Percentiles rank a stretch among this genome's conserved stretches.
phyloP scores from a whole-genome alignment of 2,329 filamentous ascomycete species.

The Proliferodiscus dingleyae region DNA sequence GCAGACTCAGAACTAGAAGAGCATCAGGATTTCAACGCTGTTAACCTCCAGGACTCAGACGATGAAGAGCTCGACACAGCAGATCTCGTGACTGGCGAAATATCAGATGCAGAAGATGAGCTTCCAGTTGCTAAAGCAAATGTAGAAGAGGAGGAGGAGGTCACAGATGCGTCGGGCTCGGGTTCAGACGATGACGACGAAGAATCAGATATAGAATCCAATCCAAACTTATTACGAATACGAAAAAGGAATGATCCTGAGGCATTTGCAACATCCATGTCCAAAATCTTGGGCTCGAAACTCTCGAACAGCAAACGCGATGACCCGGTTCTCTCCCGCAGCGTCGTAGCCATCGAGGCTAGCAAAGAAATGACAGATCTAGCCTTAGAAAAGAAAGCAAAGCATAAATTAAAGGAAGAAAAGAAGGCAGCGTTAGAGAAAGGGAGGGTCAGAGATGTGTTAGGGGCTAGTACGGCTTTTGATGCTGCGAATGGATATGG shows the following conservation, averaged over 20 bases:
- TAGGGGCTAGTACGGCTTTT: conserved; percentile 53
- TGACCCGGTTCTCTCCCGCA: conserved; percentile 89
- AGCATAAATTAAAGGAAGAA: conserved; percentile 72
- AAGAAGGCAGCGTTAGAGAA: conserved; percentile 76
- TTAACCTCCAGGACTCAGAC: conserved; percentile 41
- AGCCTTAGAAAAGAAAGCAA: conserved; percentile 77
- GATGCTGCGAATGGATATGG: conserved; percentile 42
- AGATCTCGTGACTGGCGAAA: conserved; percentile 21
- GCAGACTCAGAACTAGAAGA: conserved; percentile 43
- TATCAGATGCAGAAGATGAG: conserved; percentile 27
- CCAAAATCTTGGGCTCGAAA: conserved; percentile 88
- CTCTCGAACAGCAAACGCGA: conserved; percentile 73
- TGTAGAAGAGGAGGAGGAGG: conserved; percentile 26
- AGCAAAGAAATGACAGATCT: conserved; percentile 68
- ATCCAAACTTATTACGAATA: conserved; percentile 42
- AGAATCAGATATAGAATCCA: conserved; percentile 37
- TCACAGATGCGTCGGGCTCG: conserved; percentile 36
- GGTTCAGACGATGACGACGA: conserved; percentile 33
- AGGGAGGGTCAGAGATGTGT: conserved; percentile 81
- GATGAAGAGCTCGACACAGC: conserved; percentile 28
- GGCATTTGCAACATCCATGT: conserved; percentile 88
- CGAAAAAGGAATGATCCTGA: conserved; percentile 88
- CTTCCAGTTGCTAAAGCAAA: conserved; percentile 8
- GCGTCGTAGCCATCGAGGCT: conserved; percentile 66
- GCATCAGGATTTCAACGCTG: conserved; percentile 41